Conservation (phyloP, 768 basidiomycete genomes). For the Mycena venus region DNA sequence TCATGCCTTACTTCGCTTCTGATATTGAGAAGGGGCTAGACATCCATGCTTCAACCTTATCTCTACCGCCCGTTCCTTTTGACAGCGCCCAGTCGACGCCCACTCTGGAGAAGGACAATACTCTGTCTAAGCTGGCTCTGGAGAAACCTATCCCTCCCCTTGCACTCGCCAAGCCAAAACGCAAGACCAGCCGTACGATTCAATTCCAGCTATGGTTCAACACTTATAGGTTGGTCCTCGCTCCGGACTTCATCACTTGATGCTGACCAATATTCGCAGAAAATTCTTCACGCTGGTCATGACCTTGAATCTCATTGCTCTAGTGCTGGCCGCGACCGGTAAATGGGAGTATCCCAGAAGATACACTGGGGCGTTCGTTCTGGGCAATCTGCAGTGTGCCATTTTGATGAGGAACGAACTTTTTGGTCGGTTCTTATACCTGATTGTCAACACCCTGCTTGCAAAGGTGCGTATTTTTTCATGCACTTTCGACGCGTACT, state of each 20-base stretch:
- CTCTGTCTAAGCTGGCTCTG: neutral
- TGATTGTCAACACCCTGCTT: conserved; percentile 78
- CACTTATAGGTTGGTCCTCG: conserved; percentile 71
- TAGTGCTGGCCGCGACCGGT: conserved; percentile 73
- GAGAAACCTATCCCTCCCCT: neutral
- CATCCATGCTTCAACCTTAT: neutral
- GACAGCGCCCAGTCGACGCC: neutral
- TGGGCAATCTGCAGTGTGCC: conserved; percentile 80
- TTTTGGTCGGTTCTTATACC: conserved; percentile 81
- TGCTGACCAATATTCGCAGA: conserved; percentile 47
- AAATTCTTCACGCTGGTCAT: conserved; percentile 81
- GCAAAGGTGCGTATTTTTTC: conserved; percentile 68
- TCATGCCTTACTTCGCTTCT: neutral
- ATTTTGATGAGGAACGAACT: conserved; percentile 87
- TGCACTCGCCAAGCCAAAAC: conserved; percentile 43
- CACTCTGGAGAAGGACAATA: neutral
- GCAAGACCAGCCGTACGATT: conserved; percentile 67
- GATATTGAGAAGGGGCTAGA: neutral
- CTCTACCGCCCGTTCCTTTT: neutral
- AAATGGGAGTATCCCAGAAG: conserved; percentile 76
- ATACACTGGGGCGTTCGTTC: conserved; percentile 78
- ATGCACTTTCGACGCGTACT: neutral
- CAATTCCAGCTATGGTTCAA: conserved; percentile 83
- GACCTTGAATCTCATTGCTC: conserved; percentile 68
- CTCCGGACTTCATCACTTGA: neutral